Evolutionary conservation across 495 filamentous ascomycete genomes (phyloP), one percentile per base, ranked within the genome.

Genomic region (Peziza echinospora): DNA sequence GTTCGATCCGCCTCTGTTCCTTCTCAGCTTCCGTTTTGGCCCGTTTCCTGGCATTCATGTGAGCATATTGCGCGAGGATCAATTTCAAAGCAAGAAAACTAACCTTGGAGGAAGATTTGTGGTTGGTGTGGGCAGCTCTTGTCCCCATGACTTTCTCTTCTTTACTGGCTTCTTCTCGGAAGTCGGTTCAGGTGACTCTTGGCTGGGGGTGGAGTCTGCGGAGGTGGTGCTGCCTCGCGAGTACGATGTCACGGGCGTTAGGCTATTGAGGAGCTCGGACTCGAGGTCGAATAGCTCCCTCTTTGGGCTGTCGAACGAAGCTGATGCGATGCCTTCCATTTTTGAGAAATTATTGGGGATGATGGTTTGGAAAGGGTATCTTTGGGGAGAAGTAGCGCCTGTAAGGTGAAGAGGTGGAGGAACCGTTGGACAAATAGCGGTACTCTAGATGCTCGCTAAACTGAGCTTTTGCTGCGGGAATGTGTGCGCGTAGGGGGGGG

Each of bases 1-100:
- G 84, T 67, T 97, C 89, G 53, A 96, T 87, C 45, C 89, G 82
- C 41, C 89, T 80, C 64, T 97, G 89, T 64, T 96, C 89, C 64
- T 97, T 97, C 63, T 97, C 89, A 60, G 93, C 89, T 47, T 92
- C 85, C 23, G 89, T 97, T 73, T 94, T 97, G 55, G 89, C 89
- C 49, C 89, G 85, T 73, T 97, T 97, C 48, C 83, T 87, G 46
- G 13, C 45, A 9, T 5, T 5, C 22, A 49, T 45, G 53, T 47
- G 24, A 54, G 49, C 21, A 16, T 21, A 49, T 56, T 49, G n/a
- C 51, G 44, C n/a, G 26, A 11, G 26, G 11, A 43, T 51, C 21
- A 21, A 10, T 26, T 11, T 47, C 24, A 50, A 16, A 41, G 37
- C 40, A 49, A 28, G 46, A 44, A 46, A n/a, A 60, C 72, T 59